Evolutionary conservation across 2,329 filamentous ascomycete genomes (phyloP).

Genomic region (Sclerotinia glacialis): DNA sequence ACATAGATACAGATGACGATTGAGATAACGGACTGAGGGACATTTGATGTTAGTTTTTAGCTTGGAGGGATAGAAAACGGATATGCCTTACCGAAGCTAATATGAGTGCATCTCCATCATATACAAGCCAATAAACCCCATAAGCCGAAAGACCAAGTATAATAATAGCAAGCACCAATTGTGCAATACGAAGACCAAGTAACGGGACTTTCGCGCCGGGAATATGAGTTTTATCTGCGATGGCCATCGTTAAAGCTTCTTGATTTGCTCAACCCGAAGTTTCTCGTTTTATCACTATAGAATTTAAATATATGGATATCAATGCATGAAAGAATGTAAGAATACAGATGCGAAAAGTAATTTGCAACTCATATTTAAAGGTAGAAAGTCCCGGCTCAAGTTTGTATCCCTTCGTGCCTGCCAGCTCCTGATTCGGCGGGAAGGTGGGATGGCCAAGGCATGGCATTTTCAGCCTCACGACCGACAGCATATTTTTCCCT

Average conservation of each 20-base stretch:
- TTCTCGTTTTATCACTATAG: not conserved
- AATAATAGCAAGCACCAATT: slow-evolving; percentile 7
- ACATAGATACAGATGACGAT: slow-evolving; percentile 14
- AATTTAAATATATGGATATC: not conserved
- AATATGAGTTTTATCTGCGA: slow-evolving; percentile 1
- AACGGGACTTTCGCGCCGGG: not conserved
- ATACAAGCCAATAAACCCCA: slow-evolving; percentile 5
- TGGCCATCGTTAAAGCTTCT: not conserved
- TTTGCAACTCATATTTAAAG: not conserved
- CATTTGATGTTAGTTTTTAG: not conserved
- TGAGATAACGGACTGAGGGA: slow-evolving; percentile 1
- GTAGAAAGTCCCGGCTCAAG: not conserved
- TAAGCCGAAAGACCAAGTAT: slow-evolving; percentile 12
- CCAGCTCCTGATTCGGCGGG: not conserved
- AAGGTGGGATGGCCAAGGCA: slow-evolving; percentile 11
- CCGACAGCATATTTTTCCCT: not conserved
- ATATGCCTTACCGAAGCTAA: slow-evolving; percentile 9
- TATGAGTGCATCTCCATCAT: slow-evolving; percentile 10
- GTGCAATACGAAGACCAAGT: slow-evolving; percentile 11
- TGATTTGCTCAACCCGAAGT: too few species aligned
- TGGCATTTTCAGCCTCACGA: slow-evolving; percentile 12
- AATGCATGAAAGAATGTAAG: not conserved
- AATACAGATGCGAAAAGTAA: not conserved
- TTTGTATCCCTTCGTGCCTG: slow-evolving; percentile 1
- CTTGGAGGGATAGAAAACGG: not conserved